phyloP scores from a whole-genome alignment of 257 asterid genomes.

The Plantago elongata region DNA sequence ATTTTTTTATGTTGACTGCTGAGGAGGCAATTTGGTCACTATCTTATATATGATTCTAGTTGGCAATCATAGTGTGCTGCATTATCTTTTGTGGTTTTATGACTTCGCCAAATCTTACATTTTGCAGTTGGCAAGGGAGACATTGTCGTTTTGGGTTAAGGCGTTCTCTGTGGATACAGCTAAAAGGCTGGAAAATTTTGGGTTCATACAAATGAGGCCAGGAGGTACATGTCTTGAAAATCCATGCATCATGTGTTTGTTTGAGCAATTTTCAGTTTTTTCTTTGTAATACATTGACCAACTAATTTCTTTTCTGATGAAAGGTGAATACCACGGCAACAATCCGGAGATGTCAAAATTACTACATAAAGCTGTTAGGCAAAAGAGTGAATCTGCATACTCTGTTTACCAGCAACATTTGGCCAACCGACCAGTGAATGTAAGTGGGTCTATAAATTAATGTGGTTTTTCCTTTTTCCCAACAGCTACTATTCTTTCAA shows the following conservation, averaged over 20 bases:
- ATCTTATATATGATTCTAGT: not conserved
- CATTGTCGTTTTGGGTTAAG: slow-evolving; percentile 92
- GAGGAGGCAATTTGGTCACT: not conserved
- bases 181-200: slow-evolving; percentile 95
- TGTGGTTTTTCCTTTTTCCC: slow-evolving; percentile 8
- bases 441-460: slow-evolving; percentile 36
- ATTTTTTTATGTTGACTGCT: not conserved
- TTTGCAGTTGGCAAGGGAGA: slow-evolving; percentile 92
- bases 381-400: slow-evolving; percentile 87
- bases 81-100: not conserved
- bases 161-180: slow-evolving; percentile 98
- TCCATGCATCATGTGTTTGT: slow-evolving; percentile 8
- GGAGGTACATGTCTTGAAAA: slow-evolving; percentile 62
- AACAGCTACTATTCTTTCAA: slow-evolving; percentile 1
- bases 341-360: slow-evolving; percentile 99
- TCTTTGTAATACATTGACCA: not conserved
- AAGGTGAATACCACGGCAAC: slow-evolving; percentile 97
- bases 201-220: slow-evolving; percentile 93
- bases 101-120: not conserved
- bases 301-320: slow-evolving; percentile 8
- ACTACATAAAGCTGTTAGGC: slow-evolving; percentile 97
- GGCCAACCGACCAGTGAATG: slow-evolving; percentile 94
- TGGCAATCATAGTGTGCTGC: not conserved
- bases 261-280: not conserved
- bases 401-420: slow-evolving; percentile 92